Evolutionary conservation across 129 eudicot species (phyloP).

Genomic region (Flaveria ramosissima): DNA sequence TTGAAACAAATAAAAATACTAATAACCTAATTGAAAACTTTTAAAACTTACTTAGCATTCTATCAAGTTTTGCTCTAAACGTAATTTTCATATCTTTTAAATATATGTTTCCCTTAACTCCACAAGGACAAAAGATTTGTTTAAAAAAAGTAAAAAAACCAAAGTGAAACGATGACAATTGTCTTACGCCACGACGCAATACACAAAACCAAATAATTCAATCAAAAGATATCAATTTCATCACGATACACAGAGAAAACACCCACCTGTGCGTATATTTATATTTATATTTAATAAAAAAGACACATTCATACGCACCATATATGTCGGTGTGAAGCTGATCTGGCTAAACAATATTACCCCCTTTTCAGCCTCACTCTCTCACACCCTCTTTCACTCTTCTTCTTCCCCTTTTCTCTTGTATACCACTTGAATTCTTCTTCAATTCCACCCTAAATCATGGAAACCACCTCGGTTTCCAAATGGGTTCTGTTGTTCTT

Average conservation of each 20-base stretch:
- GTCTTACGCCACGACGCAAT: conserved; percentile 30
- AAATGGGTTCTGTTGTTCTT: conserved; percentile 51
- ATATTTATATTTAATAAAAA: not conserved
- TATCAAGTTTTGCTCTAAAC: too few species aligned
- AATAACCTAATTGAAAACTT: too few species aligned
- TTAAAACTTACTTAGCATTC: too few species aligned
- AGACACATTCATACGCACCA: conserved; percentile 35
- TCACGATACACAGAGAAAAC: conserved; percentile 5
- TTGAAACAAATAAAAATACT: too few species aligned
- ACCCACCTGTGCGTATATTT: not conserved
- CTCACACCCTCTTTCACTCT: conserved; percentile 7
- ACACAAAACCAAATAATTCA: conserved; percentile 4
- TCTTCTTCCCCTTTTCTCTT: not conserved
- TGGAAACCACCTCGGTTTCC: conserved; percentile 46
- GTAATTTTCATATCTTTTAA: too few species aligned
- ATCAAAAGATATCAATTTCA: conserved; percentile 20
- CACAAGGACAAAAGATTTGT: not conserved
- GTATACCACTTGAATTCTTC: not conserved
- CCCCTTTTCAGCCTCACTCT: conserved; percentile 36
- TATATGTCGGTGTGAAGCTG: conserved; percentile 40
- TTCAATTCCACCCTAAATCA: conserved; percentile 30
- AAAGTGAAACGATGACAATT: conserved; percentile 28
- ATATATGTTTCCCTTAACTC: not conserved
- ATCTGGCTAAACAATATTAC: conserved; percentile 33
- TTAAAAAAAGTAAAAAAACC: not conserved